phyloP scores from a whole-genome alignment of 176 grass and related monocot species.

The Ensete ventricosum region DNA sequence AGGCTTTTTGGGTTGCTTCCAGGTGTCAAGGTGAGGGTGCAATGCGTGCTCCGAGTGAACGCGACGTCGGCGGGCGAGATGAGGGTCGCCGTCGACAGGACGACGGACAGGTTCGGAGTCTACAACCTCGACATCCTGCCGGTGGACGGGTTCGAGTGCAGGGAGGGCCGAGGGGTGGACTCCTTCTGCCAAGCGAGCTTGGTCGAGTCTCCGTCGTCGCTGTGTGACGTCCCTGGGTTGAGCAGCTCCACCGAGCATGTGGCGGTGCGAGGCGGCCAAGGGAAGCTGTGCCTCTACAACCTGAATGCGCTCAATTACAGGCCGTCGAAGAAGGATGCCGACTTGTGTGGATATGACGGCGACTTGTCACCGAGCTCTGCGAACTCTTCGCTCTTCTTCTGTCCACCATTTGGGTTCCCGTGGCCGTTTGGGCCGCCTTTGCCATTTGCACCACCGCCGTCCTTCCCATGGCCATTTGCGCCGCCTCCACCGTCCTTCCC shows the following conservation, averaged over 20 bases:
- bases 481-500: conserved; percentile 32
- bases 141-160: conserved; percentile 59
- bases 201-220: conserved; percentile 40
- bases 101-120: conserved; percentile 51
- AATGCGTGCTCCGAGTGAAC: conserved; percentile 56
- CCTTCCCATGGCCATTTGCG: conserved; percentile 22
- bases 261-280: conserved; percentile 20
- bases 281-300: conserved; percentile 48
- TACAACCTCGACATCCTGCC: conserved; percentile 71
- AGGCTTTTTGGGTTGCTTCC: not conserved
- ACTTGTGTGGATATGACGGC: conserved; percentile 15
- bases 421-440: conserved; percentile 39
- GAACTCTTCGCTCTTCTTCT: conserved; percentile 68
- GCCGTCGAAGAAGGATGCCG: conserved; percentile 29
- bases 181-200: conserved; percentile 62
- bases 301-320: conserved; percentile 88
- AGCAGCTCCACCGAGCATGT: conserved; percentile 51
- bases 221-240: conserved; percentile 57
- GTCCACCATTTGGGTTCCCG: conserved; percentile 41
- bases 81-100: conserved; percentile 54
- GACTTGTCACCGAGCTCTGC: not conserved
- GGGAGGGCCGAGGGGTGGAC: conserved; percentile 23
- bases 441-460: conserved; percentile 51
- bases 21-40: conserved; percentile 66
- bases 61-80: conserved; percentile 43